Conservation (phyloP, 129 eudicot species). For the Chrysanthemum seticuspe region DNA sequence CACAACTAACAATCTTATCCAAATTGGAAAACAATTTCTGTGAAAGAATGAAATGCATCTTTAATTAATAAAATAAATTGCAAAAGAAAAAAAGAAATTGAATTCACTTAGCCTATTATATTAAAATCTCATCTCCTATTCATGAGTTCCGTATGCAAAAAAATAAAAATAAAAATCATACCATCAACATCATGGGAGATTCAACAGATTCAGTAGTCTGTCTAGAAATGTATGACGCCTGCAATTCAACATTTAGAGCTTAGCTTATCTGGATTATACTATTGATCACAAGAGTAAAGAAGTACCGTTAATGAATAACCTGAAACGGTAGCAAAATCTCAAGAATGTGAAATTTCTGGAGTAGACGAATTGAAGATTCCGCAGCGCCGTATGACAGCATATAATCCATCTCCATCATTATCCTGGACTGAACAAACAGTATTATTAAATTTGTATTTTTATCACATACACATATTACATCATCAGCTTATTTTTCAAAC, state of each 20-base stretch:
- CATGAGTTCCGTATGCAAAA: not conserved
- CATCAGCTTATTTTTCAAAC: slow-evolving; percentile 19
- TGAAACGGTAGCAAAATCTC: slow-evolving; percentile 79
- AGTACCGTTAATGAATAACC: slow-evolving; percentile 33
- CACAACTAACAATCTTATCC: slow-evolving; percentile 77
- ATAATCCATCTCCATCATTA: slow-evolving; percentile 76
- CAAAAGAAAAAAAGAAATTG: not conserved
- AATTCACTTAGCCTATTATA: not conserved
- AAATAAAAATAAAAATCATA: slow-evolving; percentile 26
- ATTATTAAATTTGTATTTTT: slow-evolving; percentile 3
- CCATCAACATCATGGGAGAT: slow-evolving; percentile 72
- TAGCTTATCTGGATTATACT: slow-evolving; percentile 10
- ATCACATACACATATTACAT: slow-evolving; percentile 1
- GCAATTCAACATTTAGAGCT: slow-evolving; percentile 26
- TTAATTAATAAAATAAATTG: slow-evolving; percentile 4
- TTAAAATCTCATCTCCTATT: slow-evolving; percentile 6
- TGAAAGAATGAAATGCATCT: slow-evolving; percentile 10
- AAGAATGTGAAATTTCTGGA: slow-evolving; percentile 63
- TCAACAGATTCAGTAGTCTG: slow-evolving; percentile 36
- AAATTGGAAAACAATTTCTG: slow-evolving; percentile 71
- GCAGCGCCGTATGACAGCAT: slow-evolving; percentile 98
- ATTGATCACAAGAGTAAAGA: slow-evolving; percentile 7
- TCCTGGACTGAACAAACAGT: slow-evolving; percentile 57
- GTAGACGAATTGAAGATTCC: slow-evolving; percentile 69
- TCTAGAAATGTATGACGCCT: slow-evolving; percentile 75